A percentile compares a stretch with the other conserved stretches of the same genome.
Evolutionary conservation across 352 stramenopile species (phyloP).

Genomic region (Globisporangium takayamanum): DNA sequence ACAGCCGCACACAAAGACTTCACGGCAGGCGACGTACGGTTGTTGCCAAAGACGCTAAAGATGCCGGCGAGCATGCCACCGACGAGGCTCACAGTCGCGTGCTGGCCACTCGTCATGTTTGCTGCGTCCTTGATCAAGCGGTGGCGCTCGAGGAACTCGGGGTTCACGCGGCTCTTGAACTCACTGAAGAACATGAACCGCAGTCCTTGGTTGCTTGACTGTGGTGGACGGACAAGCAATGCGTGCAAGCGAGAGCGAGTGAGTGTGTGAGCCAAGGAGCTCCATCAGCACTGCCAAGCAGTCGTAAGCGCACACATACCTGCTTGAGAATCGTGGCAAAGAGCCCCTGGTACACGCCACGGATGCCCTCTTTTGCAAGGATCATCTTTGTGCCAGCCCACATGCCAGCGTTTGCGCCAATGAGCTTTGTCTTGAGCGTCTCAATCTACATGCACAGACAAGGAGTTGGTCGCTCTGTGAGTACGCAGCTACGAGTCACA

Average conservation of each 20-base stretch:
- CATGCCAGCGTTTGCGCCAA: slow-evolving; percentile 93
- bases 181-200: slow-evolving; percentile 98
- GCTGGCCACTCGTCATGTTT: slow-evolving; percentile 59
- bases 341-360: slow-evolving; percentile 92
- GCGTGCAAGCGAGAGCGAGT: slow-evolving; percentile 4
- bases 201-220: slow-evolving; percentile 93
- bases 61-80: slow-evolving; percentile 94
- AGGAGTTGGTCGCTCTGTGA: background rate
- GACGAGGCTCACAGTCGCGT: slow-evolving; percentile 87
- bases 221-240: background rate
- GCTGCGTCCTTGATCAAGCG: slow-evolving; percentile 63
- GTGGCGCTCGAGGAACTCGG: slow-evolving; percentile 43
- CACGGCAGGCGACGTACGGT: slow-evolving; percentile 62
- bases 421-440: slow-evolving; percentile 97
- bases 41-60: slow-evolving; percentile 96
- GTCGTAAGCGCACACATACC: slow-evolving; percentile 16
- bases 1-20: background rate
- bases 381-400: slow-evolving; percentile 90
- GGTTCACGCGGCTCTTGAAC: slow-evolving; percentile 81
- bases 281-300: background rate
- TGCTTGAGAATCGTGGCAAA: slow-evolving; percentile 94
- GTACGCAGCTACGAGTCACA: background rate
- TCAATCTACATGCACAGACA: slow-evolving; percentile 57
- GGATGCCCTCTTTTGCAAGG: slow-evolving; percentile 86
- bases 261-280: background rate